A percentile compares a stretch with the other conserved stretches of the same genome.
Conservation (phyloP, 1,284 basidiomycete genomes). For the Ustilago esculenta region DNA sequence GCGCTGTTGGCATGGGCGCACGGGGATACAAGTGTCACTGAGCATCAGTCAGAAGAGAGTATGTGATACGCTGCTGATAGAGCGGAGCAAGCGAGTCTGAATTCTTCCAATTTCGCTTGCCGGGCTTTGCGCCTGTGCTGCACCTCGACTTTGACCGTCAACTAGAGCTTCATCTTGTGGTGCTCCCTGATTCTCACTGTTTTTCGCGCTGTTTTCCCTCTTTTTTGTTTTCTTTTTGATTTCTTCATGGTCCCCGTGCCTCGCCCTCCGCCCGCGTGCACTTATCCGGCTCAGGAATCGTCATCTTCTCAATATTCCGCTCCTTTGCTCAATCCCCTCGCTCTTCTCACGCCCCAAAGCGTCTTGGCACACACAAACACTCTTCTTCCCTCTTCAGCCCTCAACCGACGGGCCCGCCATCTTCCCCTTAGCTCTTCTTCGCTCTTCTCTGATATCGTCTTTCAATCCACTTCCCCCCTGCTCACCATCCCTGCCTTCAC, state of each 20-base stretch:
- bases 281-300: slow-evolving; percentile 9
- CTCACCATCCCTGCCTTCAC: slow-evolving; percentile 4
- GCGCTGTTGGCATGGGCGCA: too few species aligned
- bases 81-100: too few species aligned
- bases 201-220: not conserved
- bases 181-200: not conserved
- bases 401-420: slow-evolving; percentile 2
- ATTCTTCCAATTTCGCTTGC: too few species aligned
- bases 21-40: too few species aligned
- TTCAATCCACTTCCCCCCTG: not conserved
- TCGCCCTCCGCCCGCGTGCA: slow-evolving; percentile 2
- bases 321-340: not conserved
- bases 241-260: too few species aligned
- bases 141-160: too few species aligned
- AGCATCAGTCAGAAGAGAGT: too few species aligned
- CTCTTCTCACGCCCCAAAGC: too few species aligned
- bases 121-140: too few species aligned
- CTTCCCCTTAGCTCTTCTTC: not conserved
- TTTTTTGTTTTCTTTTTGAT: slow-evolving; percentile 1
- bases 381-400: slow-evolving; percentile 5
- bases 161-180: too few species aligned
- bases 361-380: slow-evolving; percentile 2
- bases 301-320: slow-evolving; percentile 8
- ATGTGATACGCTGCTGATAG: too few species aligned
- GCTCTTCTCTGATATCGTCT: not conserved